Base-by-base conservation (phyloP, 148 eudicot genomes). In the Cornus kousa region DNA sequence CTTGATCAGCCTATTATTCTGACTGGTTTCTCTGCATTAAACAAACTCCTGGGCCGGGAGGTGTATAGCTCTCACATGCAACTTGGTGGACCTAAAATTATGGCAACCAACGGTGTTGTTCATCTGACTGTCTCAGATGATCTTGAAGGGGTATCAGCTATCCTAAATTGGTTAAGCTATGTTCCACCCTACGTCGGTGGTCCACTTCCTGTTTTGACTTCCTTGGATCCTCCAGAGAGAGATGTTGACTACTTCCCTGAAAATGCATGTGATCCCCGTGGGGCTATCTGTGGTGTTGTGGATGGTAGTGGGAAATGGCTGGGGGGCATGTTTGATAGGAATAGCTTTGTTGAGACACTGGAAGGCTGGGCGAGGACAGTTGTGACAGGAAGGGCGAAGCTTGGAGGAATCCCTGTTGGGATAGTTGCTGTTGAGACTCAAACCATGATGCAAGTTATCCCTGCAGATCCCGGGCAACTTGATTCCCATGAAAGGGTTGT, bases 21-120 rank as follows among this genome's bases (percentile, higher is more conserved):
- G 46, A 97, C 99, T 1, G 99, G 99, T 72, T 97, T 90, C 80
- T 97, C 99, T n/a, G 97, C 99, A 3, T 81, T 97, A 46, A 97
- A 97, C 85, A 97, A 97, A 74, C 89, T 97, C 79, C 88, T 97
- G 50, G 99, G 99, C 71, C 83, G 99, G 65, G 99, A 97, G 83
- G 99, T 97, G 40, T 97, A 97, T 82, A 97, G 99, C 84, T 97
- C 99, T 67, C 99, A 97, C 83, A 97, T 97, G 99, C 99, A 97
- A 84, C 96, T 97, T 19, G 99, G 99, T 73, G 99, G 99, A 19
- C 99, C 99, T 7, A 97, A 97, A 84, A 94, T 97, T 81, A 97
- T 97, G 99, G 98, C 87, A 5, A 97, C 99, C 39, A 97, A 97
- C 67, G 99, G 99, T 16, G 98, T 97, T 9, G 94, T 90, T 35